Evolutionary conservation across 2,329 filamentous ascomycete genomes (phyloP).

Genomic region (Hymenoscyphus repandus): DNA sequence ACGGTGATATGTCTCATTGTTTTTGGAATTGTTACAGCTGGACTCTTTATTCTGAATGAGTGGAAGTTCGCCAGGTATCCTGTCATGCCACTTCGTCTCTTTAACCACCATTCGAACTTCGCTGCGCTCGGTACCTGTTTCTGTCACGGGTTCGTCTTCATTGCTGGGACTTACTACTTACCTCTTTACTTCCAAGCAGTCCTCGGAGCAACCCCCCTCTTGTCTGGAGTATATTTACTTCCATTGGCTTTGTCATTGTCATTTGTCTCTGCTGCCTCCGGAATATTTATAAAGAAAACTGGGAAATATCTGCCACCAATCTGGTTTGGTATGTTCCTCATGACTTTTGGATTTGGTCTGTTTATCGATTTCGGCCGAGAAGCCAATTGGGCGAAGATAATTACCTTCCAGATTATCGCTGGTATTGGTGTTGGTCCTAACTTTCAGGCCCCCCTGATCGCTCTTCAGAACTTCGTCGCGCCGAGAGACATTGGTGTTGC

Average conservation of each 20-base stretch:
- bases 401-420: slow-evolving; percentile 56
- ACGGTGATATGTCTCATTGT: slow-evolving; percentile 43
- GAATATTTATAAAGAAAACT: slow-evolving; percentile 54
- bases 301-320: slow-evolving; percentile 60
- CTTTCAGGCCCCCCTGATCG: slow-evolving; percentile 64
- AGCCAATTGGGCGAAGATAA: slow-evolving; percentile 48
- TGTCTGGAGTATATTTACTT: slow-evolving; percentile 71
- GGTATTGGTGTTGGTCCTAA: slow-evolving; percentile 62
- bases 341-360: slow-evolving; percentile 60
- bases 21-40: slow-evolving; percentile 54
- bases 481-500: slow-evolving; percentile 60
- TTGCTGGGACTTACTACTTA: slow-evolving; percentile 20
- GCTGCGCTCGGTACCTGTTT: slow-evolving; percentile 64
- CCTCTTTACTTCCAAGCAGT: slow-evolving; percentile 68
- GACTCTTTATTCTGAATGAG: slow-evolving; percentile 64
- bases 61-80: slow-evolving; percentile 70
- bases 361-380: slow-evolving; percentile 56
- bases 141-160: slow-evolving; percentile 56
- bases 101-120: slow-evolving; percentile 60
- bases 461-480: slow-evolving; percentile 57
- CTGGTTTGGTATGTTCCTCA: slow-evolving; percentile 50
- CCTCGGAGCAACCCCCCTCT: slow-evolving; percentile 44
- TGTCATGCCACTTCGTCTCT: slow-evolving; percentile 70
- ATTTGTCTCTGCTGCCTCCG: slow-evolving; percentile 51
- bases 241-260: slow-evolving; percentile 65